Percentiles rank a stretch among this genome's conserved stretches.
Evolutionary conservation across 768 basidiomycete genomes (phyloP).

Genomic region (Rhodotorula graminis): DNA sequence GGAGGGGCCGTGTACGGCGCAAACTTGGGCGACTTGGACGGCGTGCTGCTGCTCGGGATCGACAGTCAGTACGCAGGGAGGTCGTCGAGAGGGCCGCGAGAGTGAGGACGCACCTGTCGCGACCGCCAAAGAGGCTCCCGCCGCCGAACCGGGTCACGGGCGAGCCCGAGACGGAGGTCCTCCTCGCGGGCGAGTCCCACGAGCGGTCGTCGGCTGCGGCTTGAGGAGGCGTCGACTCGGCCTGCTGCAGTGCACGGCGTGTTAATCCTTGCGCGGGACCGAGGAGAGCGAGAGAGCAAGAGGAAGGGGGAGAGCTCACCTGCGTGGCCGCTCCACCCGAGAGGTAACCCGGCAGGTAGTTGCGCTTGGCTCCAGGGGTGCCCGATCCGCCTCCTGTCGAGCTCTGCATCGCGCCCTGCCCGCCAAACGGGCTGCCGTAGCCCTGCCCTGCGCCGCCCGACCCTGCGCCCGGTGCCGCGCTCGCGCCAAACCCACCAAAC

Average conservation of each 20-base stretch:
- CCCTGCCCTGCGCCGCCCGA: background rate
- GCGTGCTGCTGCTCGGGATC: conserved; percentile 11
- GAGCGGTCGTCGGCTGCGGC: conserved; percentile 13
- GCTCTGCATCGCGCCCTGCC: conserved; percentile 9
- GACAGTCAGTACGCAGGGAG: background rate
- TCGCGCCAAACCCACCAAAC: conserved; percentile 7
- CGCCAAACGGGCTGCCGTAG: conserved; percentile 24
- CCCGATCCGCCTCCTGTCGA: background rate
- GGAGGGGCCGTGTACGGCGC: conserved; percentile 20
- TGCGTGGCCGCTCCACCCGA: conserved; percentile 17
- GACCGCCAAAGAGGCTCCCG: conserved; percentile 22
- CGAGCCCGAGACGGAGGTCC: conserved; percentile 23
- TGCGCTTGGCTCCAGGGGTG: conserved; percentile 15
- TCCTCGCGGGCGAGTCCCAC: conserved; percentile 30
- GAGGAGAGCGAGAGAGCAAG: background rate
- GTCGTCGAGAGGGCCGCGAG: too few species aligned
- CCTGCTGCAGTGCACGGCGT: background rate
- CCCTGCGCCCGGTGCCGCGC: background rate
- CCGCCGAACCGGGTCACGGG: conserved; percentile 29
- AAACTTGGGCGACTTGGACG: conserved; percentile 31
- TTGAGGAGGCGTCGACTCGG: conserved; percentile 32
- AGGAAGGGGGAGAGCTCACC: conserved; percentile 4
- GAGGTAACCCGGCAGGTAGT: conserved; percentile 33
- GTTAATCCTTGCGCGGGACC: background rate
- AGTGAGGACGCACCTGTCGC: conserved; percentile 3